Evolutionary conservation across 495 filamentous ascomycete genomes (phyloP), one percentile per base, ranked within the genome.

Genomic region (Aspergillus nidulans): DNA sequence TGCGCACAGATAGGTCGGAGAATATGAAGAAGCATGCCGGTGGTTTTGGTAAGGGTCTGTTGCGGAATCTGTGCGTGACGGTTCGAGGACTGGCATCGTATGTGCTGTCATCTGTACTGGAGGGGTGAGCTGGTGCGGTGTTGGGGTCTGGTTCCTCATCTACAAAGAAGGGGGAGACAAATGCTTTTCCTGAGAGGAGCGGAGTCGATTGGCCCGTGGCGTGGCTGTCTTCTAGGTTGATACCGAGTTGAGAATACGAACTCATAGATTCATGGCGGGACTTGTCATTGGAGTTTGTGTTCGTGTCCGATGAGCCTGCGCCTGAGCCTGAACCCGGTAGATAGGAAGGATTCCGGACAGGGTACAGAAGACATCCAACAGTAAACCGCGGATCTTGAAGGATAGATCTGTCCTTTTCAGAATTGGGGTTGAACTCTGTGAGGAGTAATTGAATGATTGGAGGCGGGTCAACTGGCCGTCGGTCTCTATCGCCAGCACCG

Each of bases 401-500:
- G 38, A 85, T 81, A 58, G 79, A 67, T 59, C 72, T 47, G 77
- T 85, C 72, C 15, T 77, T 65, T 67, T 78, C 36, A 43, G 73
- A 64, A 53, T 76, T 60, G 61, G 78, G 63, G 66, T 83, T 61
- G 70, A 77, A 81, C 57, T 92, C 84, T 41, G 80, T 83, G 44
- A 95, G 78, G 20, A 82, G 81, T 28, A 98, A 83, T 63, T 97
- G 88, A 13, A 98, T 82, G 62, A 98, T 96, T 20, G 94, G 94
- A 10, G 94, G 94, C 13, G 94, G 94, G 60, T 98, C 94, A 44
- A 98, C 90, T 24, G 95, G 89, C 51, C 94, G 82, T 24, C 94
- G 86, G 68, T 98, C 94, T 62, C 92, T 76, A 68, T 97, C 94
- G 49, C 92, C 92, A 58, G 95, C 95, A 7, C 94, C 92, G 69